Conservation (phyloP, 768 basidiomycete species). For the Omphalotus guepiniiformis region DNA sequence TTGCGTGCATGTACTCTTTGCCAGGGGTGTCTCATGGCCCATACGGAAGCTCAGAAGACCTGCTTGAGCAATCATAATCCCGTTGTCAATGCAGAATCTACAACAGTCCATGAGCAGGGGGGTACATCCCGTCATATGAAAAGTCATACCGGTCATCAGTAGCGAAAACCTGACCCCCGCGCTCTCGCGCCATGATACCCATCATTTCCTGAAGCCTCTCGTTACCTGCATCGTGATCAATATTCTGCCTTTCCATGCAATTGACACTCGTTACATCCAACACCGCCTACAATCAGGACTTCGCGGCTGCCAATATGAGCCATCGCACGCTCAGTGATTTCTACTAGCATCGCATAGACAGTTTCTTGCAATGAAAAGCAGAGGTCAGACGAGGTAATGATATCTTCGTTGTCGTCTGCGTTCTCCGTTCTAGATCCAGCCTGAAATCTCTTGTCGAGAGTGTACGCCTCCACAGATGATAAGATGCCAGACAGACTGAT, state of each 20-base stretch:
- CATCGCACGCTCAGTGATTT: slow-evolving; percentile 99
- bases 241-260: neutral
- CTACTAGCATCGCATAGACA: slow-evolving; percentile 96
- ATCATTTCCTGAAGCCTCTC: slow-evolving; percentile 97
- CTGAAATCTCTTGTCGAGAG: slow-evolving; percentile 79
- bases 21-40: slow-evolving; percentile 76
- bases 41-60: slow-evolving; percentile 89
- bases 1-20: slow-evolving; percentile 88
- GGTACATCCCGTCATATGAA: neutral
- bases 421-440: slow-evolving; percentile 28
- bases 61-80: slow-evolving; percentile 99
- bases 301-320: slow-evolving; percentile 96
- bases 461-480: slow-evolving; percentile 84
- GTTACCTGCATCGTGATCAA: slow-evolving; percentile 56
- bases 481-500: slow-evolving; percentile 93
- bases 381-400: slow-evolving; percentile 91
- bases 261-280: slow-evolving; percentile 74
- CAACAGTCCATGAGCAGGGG: neutral
- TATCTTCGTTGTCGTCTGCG: slow-evolving; percentile 47
- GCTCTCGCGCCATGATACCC: slow-evolving; percentile 92
- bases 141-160: slow-evolving; percentile 81
- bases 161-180: slow-evolving; percentile 86
- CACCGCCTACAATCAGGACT: slow-evolving; percentile 95
- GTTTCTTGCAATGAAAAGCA: slow-evolving; percentile 98
- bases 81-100: slow-evolving; percentile 99